Conservation (phyloP, 108 stramenopile species). For the Cyclotella choctawhatcheeana region DNA sequence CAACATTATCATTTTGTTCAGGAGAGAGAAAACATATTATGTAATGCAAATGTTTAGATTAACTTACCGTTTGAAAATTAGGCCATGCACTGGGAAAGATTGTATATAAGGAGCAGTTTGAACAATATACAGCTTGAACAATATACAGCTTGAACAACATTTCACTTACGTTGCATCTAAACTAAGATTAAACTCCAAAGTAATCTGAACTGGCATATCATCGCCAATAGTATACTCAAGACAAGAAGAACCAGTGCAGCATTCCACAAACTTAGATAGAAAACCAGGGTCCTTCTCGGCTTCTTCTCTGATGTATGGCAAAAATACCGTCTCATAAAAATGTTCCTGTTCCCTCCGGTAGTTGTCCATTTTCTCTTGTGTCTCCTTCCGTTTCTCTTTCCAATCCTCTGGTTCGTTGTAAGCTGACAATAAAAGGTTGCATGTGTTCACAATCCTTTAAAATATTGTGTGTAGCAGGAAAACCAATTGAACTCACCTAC, state of each 20-base stretch:
- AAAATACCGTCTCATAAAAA: neutral
- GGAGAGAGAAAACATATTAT: neutral
- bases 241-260: slow-evolving; percentile 19
- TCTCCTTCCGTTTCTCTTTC: neutral
- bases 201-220: neutral
- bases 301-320: neutral
- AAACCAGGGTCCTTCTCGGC: slow-evolving; percentile 1
- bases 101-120: neutral
- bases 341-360: neutral
- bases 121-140: neutral
- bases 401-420: neutral
- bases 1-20: too few species aligned
- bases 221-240: neutral
- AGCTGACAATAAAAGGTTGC: neutral
- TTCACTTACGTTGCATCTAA: neutral
- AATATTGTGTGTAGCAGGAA: neutral
- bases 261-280: slow-evolving; percentile 21
- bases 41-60: neutral
- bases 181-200: slow-evolving; percentile 3
- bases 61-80: slow-evolving; percentile 13
- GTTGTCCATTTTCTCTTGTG: neutral
- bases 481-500: neutral
- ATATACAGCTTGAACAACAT: neutral
- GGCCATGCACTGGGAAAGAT: neutral
- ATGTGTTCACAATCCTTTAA: neutral